These are phyloP conservation scores for Scheffersomyces segobiensis DNA, from an alignment of 1,139 yeast species.

Conservation along the genomic window DNA sequence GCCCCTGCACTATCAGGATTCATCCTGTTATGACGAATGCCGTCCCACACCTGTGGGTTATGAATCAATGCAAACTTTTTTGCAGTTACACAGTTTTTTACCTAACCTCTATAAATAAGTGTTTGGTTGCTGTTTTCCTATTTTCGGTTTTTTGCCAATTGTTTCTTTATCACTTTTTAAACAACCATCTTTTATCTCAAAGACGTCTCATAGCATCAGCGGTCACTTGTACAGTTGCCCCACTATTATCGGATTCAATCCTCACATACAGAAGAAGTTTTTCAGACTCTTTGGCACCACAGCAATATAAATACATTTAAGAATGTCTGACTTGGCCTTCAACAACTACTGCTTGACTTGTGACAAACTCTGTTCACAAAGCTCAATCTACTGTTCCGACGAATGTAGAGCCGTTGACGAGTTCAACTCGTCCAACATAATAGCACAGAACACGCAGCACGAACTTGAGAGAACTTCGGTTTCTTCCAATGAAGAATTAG, in stretches of 20 bases:
- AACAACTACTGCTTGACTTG: conserved; percentile 69
- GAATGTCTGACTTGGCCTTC: conserved; percentile 50
- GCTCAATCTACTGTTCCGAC: conserved; percentile 61
- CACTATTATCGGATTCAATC: background rate
- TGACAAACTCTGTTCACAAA: conserved; percentile 56
- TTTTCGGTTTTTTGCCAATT: background rate
- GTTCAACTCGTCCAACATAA: conserved; percentile 11
- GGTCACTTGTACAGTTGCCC: background rate
- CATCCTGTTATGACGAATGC: background rate
- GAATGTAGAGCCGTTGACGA: conserved; percentile 53
- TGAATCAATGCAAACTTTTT: background rate
- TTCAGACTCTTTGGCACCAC: background rate
- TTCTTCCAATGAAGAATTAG: conserved; percentile 48
- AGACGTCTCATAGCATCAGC: background rate
- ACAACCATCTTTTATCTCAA: background rate
- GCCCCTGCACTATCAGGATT: background rate
- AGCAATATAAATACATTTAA: background rate
- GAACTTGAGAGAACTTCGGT: conserved; percentile 27
- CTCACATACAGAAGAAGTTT: background rate
- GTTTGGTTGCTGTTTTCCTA: background rate
- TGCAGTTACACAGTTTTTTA: background rate
- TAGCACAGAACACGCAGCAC: conserved; percentile 3
- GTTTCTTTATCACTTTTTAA: background rate
- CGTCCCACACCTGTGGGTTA: background rate
- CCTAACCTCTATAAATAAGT: background rate